Base-by-base conservation (phyloP, 1,284 basidiomycete species). In the Caloboletus inedulis region DNA sequence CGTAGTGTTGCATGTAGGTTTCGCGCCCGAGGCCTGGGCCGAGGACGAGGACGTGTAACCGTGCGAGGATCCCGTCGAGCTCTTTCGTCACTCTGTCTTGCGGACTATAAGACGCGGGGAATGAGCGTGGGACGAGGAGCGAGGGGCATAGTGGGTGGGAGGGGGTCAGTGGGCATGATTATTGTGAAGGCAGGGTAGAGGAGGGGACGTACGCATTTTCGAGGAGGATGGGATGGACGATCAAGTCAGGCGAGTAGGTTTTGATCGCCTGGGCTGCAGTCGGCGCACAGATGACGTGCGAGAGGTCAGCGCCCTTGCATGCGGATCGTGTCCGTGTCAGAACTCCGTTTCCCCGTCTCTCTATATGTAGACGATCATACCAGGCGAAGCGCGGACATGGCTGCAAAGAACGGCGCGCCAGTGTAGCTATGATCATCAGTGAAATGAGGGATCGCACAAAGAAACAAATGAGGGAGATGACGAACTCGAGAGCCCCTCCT, bases 281-380 rank as follows among this genome's bases (percentile, higher is more conserved):
- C 0, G 96, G 96, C 12, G 94, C 88, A 72, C 96, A 99, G 49
- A 99, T 95, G 50, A 98, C 94, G 77, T 98, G 95, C 23, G 94
- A 93, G 40, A 98, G 79, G 70, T 98, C 96, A 47, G 89, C 90
- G 30, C 95, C 96, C 90, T 47, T 92, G 34, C 36, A 19, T 23
- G 12, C 8, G 12, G 21, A n/a, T 41, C 19, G 16, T 40, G 33
- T 18, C 43, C 36, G 25, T 14, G 37, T 45, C 23, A 45, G 44
- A 12, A 12, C 8, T 18, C 21, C 10, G 14, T 16, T 33, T 43
- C 8, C 29, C 29, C 8, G 12, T 30, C 16, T 9, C 16, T 18
- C 10, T 21, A 10, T 27, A 33, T 7, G 19, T 43, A n/a, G 52
- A 52, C 39, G 47, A 72, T 10, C 79, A 47, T 66, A 90, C 91